These are phyloP conservation scores for Talaromyces sp. DNA, from an alignment of 2,329 filamentous ascomycete genomes.

Conservation along the genomic window DNA sequence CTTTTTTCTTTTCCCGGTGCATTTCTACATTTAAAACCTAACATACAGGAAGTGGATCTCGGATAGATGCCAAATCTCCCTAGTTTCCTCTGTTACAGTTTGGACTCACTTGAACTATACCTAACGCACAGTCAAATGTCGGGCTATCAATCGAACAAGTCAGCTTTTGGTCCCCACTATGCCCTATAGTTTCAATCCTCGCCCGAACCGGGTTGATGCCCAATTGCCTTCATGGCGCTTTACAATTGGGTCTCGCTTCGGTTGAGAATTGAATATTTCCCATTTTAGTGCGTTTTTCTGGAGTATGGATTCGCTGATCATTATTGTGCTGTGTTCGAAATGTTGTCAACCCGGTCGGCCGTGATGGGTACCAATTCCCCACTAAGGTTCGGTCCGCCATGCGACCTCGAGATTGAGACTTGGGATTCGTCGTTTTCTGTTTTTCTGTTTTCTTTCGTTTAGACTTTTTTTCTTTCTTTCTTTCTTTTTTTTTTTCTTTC, in stretches of 20 bases:
- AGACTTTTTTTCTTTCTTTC: conserved; percentile 14
- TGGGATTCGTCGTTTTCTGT: conserved; percentile 14
- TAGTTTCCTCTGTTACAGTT: background rate
- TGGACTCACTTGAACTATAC: background rate
- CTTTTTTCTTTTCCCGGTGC: background rate
- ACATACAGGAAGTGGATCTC: conserved; percentile 4
- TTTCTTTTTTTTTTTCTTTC: conserved; percentile 7
- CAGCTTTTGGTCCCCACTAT: conserved; percentile 20
- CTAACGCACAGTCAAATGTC: conserved; percentile 7
- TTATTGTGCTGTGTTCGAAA: conserved; percentile 17
- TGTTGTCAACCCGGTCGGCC: conserved; percentile 16
- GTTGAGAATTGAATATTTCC: conserved; percentile 23
- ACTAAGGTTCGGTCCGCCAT: conserved; percentile 29
- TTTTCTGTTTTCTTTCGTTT: conserved; percentile 8
- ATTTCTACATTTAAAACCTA: conserved; percentile 3
- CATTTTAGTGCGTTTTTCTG: conserved; percentile 10
- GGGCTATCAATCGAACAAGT: conserved; percentile 26
- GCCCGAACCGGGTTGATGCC: conserved; percentile 29
- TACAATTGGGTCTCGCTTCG: conserved; percentile 25
- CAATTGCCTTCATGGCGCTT: conserved; percentile 25
- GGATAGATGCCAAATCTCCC: background rate
- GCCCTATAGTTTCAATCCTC: conserved; percentile 17
- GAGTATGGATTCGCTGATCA: conserved; percentile 16
- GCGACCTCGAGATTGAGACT: conserved; percentile 10
- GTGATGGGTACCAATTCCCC: conserved; percentile 26